Base-by-base conservation (phyloP, 2,329 filamentous ascomycete species). In the Grosmannia clavigera region DNA sequence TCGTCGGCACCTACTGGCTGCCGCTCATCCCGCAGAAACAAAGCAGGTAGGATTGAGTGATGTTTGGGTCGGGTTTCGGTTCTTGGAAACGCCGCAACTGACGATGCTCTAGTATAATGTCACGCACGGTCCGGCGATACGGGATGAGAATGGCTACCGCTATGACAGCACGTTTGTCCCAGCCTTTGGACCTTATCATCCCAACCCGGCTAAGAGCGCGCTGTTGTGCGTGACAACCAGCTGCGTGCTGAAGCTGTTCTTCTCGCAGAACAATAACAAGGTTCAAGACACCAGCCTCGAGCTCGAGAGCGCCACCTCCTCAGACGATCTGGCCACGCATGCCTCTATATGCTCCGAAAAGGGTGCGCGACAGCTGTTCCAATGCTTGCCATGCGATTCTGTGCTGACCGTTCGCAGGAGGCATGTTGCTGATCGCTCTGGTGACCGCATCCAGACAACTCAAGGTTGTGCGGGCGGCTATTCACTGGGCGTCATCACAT, bases 1-100 rank as follows among this genome's bases (percentile, higher is more conserved):
- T 95, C 5, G 89, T 95, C 7, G 94, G 92, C 3, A 81, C 90
- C 70, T 87, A 90, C 72, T 99, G 94, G 94, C 76, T 97, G 59
- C 76, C 79, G n/a, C 76, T 85, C 29, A 75, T 80, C 33, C 77
- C 80, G 3, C 68, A 69, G n/a, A 70, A 69, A n/a, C n/a, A 66
- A 72, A 74, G 65, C 72, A 76, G 68, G 74, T 74, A 65, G 56
- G 43, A 19, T 19, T 12, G 19, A 9, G 43, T n/a, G 16, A 19
- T 19, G 19, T 46, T 9, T n/a, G 19, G 6, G 19, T 19, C 43
- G 43, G 43, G 16, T 4, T 9, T 19, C 43, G 7, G 14, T 31
- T 27, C 50, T 43, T 19, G 33, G 25, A 12, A 50, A n/a, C 16
- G 31, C 19, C 12, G 5, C 33, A 35, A 16, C 54, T 53, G n/a